Evolutionary conservation across 257 asterid species (phyloP), one percentile per base, ranked within the genome.

Genomic region (Lavandula angustifolia): DNA sequence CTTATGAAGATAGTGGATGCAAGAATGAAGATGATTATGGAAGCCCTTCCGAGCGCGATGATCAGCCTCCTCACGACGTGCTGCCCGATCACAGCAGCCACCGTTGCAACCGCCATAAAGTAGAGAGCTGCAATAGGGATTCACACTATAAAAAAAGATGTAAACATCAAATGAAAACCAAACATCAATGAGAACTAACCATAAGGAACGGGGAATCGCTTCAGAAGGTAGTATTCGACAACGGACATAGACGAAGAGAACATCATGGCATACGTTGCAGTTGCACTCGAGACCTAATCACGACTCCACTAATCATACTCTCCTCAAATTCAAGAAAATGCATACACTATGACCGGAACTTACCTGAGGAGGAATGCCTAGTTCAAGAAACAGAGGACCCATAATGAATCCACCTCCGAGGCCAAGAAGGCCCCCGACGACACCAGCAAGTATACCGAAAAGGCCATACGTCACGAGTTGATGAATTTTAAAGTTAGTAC

Each of bases 221-320:
- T 89, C 14, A 92, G 78, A 43, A 92, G 95, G 80, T 92, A 87
- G 66, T 92, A 92, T 77, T 92, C 97, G 9, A 92, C 91, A 35
- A 92, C 99, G 3, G 99, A 92, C 99, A 92, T 92, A 6, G 99
- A 92, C 11, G 99, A 87, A 55, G 99, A 92, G 87, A 92, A 92
- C 97, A 86, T 85, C 99, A 92, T 92, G 49, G 96, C 96, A 72
- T 84, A 92, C 58, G 99, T 89, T 56, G 99, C 97, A 0, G 99
- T 92, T 32, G 99, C 97, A 84, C 99, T 92, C 64, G 99, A 89
- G 69, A 92, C 99, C 99, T 92, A 70, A 44, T 42, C 27, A 58
- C 37, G 73, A 66, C 51, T 68, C 40, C 17, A 37, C 10, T 17
- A 3, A 48, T 18, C 69, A 67, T 13, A 13, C 22, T 13, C 29